Conservation (phyloP, 2,329 filamentous ascomycete genomes). For the Hypoxylon sp. region DNA sequence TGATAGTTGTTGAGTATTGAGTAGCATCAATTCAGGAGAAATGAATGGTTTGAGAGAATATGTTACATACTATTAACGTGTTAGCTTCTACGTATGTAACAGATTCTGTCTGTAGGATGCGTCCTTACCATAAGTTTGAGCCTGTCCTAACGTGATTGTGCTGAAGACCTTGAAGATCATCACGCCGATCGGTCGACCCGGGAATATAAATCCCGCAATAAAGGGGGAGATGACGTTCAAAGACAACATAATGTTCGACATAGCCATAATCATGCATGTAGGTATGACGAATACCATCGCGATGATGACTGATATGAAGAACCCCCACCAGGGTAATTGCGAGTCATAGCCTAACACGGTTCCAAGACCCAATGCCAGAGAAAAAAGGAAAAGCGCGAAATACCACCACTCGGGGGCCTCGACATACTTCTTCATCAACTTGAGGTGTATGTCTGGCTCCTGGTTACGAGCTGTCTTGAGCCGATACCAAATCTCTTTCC, state of each 20-base stretch:
- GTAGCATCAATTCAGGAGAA: neutral
- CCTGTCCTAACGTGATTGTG: slow-evolving; percentile 57
- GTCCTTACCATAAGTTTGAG: slow-evolving; percentile 51
- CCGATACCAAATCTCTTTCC: slow-evolving; percentile 62
- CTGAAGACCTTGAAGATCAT: slow-evolving; percentile 71
- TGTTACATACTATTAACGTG: slow-evolving; percentile 25
- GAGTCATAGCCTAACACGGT: slow-evolving; percentile 64
- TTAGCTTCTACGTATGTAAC: slow-evolving; percentile 13
- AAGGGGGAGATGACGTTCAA: slow-evolving; percentile 69
- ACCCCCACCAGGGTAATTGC: slow-evolving; percentile 68
- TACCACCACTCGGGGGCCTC: slow-evolving; percentile 72
- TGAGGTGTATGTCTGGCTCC: slow-evolving; percentile 65
- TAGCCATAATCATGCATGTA: slow-evolving; percentile 63
- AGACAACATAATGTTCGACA: slow-evolving; percentile 66
- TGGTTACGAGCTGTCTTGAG: slow-evolving; percentile 63
- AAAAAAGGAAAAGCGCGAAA: slow-evolving; percentile 58
- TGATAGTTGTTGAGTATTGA: neutral
- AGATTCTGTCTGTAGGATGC: neutral
- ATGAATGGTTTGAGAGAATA: neutral
- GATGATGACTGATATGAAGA: slow-evolving; percentile 65
- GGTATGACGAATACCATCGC: slow-evolving; percentile 63
- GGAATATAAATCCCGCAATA: slow-evolving; percentile 72
- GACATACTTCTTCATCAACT: slow-evolving; percentile 68
- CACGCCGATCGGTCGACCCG: slow-evolving; percentile 68
- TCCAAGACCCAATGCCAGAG: slow-evolving; percentile 64